Conservation (phyloP, 2,329 filamentous ascomycete species). For the Pochonia chlamydosporia region DNA sequence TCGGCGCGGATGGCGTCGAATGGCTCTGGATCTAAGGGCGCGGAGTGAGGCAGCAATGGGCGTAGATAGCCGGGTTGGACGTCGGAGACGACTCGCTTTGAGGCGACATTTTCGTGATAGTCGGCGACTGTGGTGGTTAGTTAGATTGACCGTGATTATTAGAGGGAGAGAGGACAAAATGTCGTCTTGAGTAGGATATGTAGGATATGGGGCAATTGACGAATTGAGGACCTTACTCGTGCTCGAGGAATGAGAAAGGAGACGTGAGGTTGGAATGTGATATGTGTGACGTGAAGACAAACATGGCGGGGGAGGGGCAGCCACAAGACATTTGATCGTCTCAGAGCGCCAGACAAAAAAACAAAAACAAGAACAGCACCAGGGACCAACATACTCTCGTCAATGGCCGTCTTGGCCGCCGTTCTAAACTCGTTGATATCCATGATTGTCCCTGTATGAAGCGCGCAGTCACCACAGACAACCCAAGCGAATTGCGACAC, state of each 20-base stretch:
- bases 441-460: conserved; percentile 43
- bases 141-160: too few species aligned
- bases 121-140: conserved; percentile 55
- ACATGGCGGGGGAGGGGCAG: too few species aligned
- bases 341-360: not conserved
- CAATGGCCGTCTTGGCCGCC: conserved; percentile 71
- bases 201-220: too few species aligned
- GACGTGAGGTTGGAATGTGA: too few species aligned
- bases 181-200: too few species aligned
- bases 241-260: too few species aligned
- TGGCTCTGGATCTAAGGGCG: conserved; percentile 61
- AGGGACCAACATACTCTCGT: conserved; percentile 62
- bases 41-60: conserved; percentile 64
- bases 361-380: not conserved
- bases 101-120: conserved; percentile 73
- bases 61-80: conserved; percentile 83
- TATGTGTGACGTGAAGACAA: too few species aligned
- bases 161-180: too few species aligned
- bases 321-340: too few species aligned
- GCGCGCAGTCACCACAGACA: too few species aligned
- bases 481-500: too few species aligned
- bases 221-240: too few species aligned
- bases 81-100: conserved; percentile 66
- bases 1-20: conserved; percentile 80
- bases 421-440: conserved; percentile 71